Base-by-base conservation (phyloP, 2,329 filamentous ascomycete species). In the Clarireedia paspali region DNA sequence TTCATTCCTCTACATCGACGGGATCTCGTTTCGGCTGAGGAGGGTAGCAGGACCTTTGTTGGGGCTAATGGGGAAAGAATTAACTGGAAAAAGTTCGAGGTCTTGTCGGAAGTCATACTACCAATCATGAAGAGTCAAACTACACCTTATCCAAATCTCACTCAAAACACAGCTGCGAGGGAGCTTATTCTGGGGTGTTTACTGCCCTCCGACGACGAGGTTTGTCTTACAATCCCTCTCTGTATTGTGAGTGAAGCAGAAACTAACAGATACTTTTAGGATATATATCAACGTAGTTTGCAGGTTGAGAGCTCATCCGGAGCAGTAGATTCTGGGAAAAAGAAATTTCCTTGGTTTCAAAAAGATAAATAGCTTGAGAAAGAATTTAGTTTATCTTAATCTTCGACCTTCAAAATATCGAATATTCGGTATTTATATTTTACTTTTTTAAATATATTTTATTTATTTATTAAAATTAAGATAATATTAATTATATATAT, bases 71-170 rank as follows among this genome's bases (percentile, higher is more conserved):
- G 78, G 61, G 82, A 89, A 60, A 79, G 89, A 51, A 89, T 99
- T 69, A 97, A 97, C 70, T 99, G 94, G 94, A 91, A 87, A 72
- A 99, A 99, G 70, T 99, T 97, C 66, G 92, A 97, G 71, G 87
- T 99, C 34, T 84, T 97, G 72, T 91, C 91, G 6, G 92, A 97
- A 64, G 88, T 96, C 5, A 80, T 97, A 53, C 77, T 96, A 58
- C 87, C 89, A 2, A 85, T 99, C 54, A 95, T 96, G 80, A 87
- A 86, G 72, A 96, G 92, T 66, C 91, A 97, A 71, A 88, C 88
- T 53, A 84, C 84, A 49, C 85, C 90, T 5, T 96, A 96, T 65
- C 81, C 83, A 26, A 87, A 85, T 59, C 74, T 92, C 59, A 75
- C 76, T 36, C 84, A 79, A 65, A 85, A 87, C 64, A 86, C 92